Percentiles rank a stretch among this genome's conserved stretches.
phyloP scores from a whole-genome alignment of 805 yeast species.

The Lipomyces yamadae region DNA sequence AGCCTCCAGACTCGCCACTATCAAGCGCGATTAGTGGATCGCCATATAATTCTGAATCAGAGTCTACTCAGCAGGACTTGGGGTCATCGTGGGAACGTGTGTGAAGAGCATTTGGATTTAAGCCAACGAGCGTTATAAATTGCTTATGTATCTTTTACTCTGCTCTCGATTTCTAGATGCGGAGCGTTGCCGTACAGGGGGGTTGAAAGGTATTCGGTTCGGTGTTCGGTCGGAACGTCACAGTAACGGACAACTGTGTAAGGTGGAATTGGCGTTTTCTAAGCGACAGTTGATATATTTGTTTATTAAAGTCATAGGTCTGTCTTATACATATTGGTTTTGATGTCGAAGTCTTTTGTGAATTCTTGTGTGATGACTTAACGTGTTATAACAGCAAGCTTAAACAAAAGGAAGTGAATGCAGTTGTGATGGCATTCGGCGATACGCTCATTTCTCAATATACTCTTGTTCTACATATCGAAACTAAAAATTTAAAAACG shows the following conservation, averaged over 20 bases:
- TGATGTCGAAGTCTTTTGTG: background rate
- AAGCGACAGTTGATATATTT: background rate
- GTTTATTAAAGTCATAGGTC: background rate
- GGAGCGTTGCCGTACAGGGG: background rate
- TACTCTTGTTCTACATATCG: too few species aligned
- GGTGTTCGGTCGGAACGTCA: slow-evolving; percentile 2
- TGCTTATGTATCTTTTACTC: too few species aligned
- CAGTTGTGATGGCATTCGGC: background rate
- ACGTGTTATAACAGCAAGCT: background rate
- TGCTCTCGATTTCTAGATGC: too few species aligned
- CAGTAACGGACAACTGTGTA: background rate
- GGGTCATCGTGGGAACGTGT: slow-evolving; percentile 37
- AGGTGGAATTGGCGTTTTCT: background rate
- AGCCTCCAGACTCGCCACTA: slow-evolving; percentile 30
- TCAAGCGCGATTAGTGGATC: slow-evolving; percentile 34
- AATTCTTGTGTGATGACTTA: background rate
- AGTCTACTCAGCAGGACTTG: slow-evolving; percentile 30
- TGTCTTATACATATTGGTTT: background rate
- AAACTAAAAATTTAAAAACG: too few species aligned
- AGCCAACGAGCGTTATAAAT: background rate
- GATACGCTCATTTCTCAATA: too few species aligned
- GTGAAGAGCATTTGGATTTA: background rate
- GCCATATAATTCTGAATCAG: slow-evolving; percentile 33
- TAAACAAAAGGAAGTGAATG: background rate
- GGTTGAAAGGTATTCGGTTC: background rate